Base-by-base conservation (phyloP, 441 rosid genomes). In the Populus trichocarpa region DNA sequence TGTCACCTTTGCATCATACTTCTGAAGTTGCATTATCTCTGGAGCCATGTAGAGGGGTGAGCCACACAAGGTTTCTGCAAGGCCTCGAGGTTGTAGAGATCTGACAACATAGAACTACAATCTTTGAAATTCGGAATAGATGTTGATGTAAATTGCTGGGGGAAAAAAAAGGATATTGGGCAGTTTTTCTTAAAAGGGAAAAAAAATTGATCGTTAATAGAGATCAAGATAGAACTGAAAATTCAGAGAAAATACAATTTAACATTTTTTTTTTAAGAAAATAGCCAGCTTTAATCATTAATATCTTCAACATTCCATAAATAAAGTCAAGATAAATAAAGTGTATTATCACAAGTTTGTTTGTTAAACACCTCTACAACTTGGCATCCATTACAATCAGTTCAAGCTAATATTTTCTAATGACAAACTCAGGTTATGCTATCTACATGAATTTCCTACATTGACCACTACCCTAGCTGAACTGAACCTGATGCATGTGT, bases 31-130 rank as follows among this genome's bases (percentile, higher is more conserved):
- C 99, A 96, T 96, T 84, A 96, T 96, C 89, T 96, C 99, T 8
- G 99, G 98, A 78, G 99, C 98, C 99, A 96, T 96, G 85, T 96
- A 96, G 81, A 96, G 95, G 22, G 99, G 99, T 67, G 99, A 96
- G 78, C 99, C 99, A 81, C 99, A 96, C 80, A 96, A 81, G 65
- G 99, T 96, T 92, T 96, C 99, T 75, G 98, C 99, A 79, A 94
- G 93, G 72, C 95, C 96, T 86, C 90, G 90, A 79, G 97, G 96
- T 84, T 94, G 95, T 86, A 96, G 85, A 38, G 97, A 93, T 87
- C 99, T 96, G 90, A 81, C 80, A 78, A 82, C 72, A 80, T 79
- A 85, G 76, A 75, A 77, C 28, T 13, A 76, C 72, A 75, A 77
- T 33, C 59, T 20, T 16, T 70, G 28, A 71, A 46, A 28, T 26